A percentile compares a stretch with the other conserved stretches of the same genome.
Evolutionary conservation across 192 early-diverging fungal species (phyloP).

Genomic region (Mortierella antarctica): DNA sequence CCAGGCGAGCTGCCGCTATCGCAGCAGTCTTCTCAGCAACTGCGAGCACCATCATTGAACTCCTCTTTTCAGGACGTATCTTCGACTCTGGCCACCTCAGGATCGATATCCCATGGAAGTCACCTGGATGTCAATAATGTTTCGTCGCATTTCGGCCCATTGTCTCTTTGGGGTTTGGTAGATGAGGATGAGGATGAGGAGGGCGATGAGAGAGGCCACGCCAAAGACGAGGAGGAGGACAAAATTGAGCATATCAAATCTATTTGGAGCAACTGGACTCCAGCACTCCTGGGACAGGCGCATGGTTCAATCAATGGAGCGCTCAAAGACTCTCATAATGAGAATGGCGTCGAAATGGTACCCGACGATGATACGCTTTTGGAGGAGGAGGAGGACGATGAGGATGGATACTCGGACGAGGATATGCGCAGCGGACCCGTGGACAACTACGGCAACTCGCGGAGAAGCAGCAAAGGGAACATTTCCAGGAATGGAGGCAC

Average conservation of each 20-base stretch:
- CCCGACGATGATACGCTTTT: constrained; percentile 31
- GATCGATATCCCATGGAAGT: constrained; percentile 3
- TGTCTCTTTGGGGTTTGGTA: constrained; percentile 26
- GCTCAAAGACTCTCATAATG: background rate
- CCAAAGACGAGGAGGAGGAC: background rate
- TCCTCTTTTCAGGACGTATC: constrained; percentile 18
- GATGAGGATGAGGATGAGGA: constrained; percentile 27
- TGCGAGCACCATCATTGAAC: background rate
- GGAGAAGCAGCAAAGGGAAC: constrained; percentile 14
- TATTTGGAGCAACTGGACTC: constrained; percentile 26
- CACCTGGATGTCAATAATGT: background rate
- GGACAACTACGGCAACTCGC: background rate
- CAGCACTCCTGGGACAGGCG: constrained; percentile 5
- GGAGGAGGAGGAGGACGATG: constrained; percentile 29
- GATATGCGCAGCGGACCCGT: constrained; percentile 18
- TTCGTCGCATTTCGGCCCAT: background rate
- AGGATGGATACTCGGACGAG: constrained; percentile 30
- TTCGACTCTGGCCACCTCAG: constrained; percentile 21
- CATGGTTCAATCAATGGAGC: no score
- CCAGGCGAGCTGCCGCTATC: constrained; percentile 23
- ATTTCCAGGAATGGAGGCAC: no score
- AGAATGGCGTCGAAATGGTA: constrained; percentile 5
- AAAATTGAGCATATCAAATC: constrained; percentile 9
- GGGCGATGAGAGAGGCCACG: background rate
- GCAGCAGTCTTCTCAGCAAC: constrained; percentile 20